Evolutionary conservation across 148 eudicot genomes (phyloP), one percentile per base, ranked within the genome.

Genomic region (Cornus kousa): DNA sequence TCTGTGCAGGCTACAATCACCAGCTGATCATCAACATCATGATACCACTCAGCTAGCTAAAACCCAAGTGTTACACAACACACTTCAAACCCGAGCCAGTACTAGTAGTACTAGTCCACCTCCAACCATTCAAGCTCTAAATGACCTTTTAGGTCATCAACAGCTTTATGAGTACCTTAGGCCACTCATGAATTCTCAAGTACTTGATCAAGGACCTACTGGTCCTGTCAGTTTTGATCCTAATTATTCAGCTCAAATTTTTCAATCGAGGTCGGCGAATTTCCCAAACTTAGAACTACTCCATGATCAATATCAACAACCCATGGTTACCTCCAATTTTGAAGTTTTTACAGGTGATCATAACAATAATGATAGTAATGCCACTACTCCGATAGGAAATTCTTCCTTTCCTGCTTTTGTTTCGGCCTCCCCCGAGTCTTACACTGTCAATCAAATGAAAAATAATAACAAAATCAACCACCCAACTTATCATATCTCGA

Each of bases 11-110:
- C 24, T 79, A 23, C 87, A 72, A 39, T 57, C 83, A 8, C 8
- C 10, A 43, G 48, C 9, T 35, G 4, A 35, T 43, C 48, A 43
- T 43, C 9, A 43, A 0, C 8, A 43, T 9, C 48, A 43, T 43
- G 85, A 87, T 77, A 71, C 82, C 33, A 72, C 88, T 22, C 88
- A 89, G 72, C 78, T 87, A 9, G 92, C 84, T 73, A 89, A 89
- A 65, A 43, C 84, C 57, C 92, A 89, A 32, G 12, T 89, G 22
- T 71, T 89, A 6, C 85, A 80, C 3, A 87, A 78, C 73, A 75
- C 87, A 19, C 70, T 87, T 19, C 90, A 89, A 83, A 83, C 85
- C 39, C 66, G 87, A 24, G 48, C 48, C 6, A 9, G 48, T 43
- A 43, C 48, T 43, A 43, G 7, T 43, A 83, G 80, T 71, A 78